Percentiles rank a stretch among this genome's conserved stretches.
Conservation (phyloP, 2,329 filamentous ascomycete genomes). For the Plectosphaerella cucumerina region DNA sequence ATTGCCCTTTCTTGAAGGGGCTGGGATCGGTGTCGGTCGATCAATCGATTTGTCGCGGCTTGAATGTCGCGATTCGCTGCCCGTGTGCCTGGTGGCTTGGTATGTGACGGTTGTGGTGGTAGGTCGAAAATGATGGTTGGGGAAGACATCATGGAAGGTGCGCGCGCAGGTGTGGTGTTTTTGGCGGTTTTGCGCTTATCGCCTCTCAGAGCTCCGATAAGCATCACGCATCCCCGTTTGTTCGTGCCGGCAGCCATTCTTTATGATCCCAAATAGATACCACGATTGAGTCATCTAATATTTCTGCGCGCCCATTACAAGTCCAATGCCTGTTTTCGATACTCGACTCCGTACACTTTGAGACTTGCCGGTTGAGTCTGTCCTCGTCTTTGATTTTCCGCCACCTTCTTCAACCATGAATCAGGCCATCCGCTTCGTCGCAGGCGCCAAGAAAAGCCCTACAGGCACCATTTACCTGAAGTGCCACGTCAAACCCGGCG, state of each 20-base stretch:
- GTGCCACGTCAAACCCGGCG: conserved; percentile 65
- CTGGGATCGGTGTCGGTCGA: no score
- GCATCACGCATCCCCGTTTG: neutral
- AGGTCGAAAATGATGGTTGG: neutral
- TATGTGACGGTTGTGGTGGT: neutral
- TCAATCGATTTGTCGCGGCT: no score
- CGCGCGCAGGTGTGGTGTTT: neutral
- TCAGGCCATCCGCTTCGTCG: conserved; percentile 40
- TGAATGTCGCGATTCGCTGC: no score
- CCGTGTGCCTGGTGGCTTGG: no score
- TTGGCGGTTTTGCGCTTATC: neutral
- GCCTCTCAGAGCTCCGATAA: neutral
- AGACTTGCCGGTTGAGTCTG: no score
- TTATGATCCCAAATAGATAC: no score
- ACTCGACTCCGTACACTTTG: no score
- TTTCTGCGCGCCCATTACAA: no score
- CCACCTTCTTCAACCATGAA: neutral
- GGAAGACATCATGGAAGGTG: neutral
- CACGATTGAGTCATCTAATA: no score
- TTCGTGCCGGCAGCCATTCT: neutral
- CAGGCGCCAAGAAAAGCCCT: conserved; percentile 40
- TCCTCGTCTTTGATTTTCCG: no score
- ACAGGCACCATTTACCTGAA: conserved; percentile 50
- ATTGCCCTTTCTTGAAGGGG: no score
- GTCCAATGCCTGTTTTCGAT: no score